Evolutionary conservation across 768 basidiomycete species (phyloP), one percentile per base, ranked within the genome.

Genomic region (Hebeloma cylindrosporum): DNA sequence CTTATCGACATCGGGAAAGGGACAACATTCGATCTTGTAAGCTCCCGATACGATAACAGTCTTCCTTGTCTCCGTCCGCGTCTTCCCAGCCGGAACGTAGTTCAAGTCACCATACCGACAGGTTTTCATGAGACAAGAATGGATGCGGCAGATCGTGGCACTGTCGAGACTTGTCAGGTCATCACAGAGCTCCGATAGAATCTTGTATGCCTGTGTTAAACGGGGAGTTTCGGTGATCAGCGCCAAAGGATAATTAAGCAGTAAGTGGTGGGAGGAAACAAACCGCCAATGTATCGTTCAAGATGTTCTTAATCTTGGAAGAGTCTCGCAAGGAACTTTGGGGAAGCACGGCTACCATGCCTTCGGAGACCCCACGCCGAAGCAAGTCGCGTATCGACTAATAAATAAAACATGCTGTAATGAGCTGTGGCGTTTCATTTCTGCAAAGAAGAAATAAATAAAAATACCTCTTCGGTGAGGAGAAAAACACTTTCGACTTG

Each of bases 221-320:
- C 20, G 7, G 27, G 16, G 3, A 17, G 7, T 3, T 22, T 16
- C 20, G 18, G 23, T 8, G 36, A 22, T 38, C 5, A 14, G 26
- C n/a, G 21, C 29, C 5, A 2, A 13, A 37, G 17, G 10, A n/a
- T 26, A 10, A 9, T 27, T 17, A n/a, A 38, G 7, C 7, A 29
- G 28, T 17, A 9, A 11, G 5, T 10, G 17, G 22, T 30, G 33
- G 17, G 22, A 40, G 7, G 25, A 34, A 22, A 57, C 57, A 41
- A 40, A 64, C 61, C 20, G 56, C 47, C 5, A 62, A 39, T 10
- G 57, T 64, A 29, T 66, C 63, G 32, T 57, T 58, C 35, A 64
- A 29, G 42, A 62, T 62, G 22, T 31, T 54, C 47, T 56, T 60
- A 33, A 63, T 63, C 30, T 33, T 50, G 20, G n/a, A 32, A 8